Conservation (phyloP, 129 eudicot species). For the Logfia minima region DNA sequence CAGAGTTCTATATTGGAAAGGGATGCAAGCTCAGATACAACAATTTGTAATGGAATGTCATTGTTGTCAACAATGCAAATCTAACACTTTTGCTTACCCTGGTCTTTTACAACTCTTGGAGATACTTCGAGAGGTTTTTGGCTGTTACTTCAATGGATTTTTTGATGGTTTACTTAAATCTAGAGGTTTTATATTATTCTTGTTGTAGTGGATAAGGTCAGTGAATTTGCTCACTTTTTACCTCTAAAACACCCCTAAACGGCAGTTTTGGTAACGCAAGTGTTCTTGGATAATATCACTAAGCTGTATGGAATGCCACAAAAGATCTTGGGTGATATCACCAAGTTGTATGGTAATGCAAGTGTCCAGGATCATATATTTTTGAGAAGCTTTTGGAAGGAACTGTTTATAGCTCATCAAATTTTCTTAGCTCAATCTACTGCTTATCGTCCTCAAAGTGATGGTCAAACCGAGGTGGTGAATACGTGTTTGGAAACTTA, state of each 20-base stretch:
- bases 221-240: not conserved
- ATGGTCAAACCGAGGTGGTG: too few relatives aligned
- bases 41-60: not conserved
- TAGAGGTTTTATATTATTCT: not conserved
- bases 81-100: not conserved
- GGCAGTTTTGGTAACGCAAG: not conserved
- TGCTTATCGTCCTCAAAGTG: too few relatives aligned
- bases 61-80: not conserved
- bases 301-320: too few relatives aligned
- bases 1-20: not conserved
- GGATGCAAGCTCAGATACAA: not conserved
- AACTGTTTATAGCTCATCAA: too few relatives aligned
- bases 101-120: not conserved
- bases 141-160: not conserved
- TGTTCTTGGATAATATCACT: too few relatives aligned
- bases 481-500: too few relatives aligned
- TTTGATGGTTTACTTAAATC: not conserved
- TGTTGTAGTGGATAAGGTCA: not conserved
- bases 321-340: too few relatives aligned
- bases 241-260: not conserved
- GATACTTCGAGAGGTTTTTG: not conserved
- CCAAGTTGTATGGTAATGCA: too few relatives aligned
- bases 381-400: too few relatives aligned
- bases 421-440: too few relatives aligned
- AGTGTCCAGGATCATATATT: too few relatives aligned